phyloP scores from a whole-genome alignment of 2,329 filamentous ascomycete genomes.

The Aspergillus neotritici region DNA sequence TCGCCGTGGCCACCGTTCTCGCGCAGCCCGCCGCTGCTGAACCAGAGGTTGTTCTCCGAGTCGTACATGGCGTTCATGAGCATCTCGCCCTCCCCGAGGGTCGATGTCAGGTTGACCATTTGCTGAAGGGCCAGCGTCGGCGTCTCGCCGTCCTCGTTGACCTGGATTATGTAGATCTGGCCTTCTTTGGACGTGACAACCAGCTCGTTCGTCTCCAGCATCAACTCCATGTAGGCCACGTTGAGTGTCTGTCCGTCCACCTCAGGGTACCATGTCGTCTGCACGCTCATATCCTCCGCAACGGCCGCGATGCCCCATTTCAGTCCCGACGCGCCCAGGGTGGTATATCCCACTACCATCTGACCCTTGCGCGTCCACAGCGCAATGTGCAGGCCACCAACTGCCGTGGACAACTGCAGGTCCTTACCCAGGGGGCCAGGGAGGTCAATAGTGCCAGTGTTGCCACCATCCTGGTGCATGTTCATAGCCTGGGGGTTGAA shows the following conservation, averaged over 20 bases:
- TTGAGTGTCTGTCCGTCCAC: not conserved
- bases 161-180: constrained; percentile 1
- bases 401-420: not conserved
- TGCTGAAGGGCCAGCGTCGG: not conserved
- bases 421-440: not conserved
- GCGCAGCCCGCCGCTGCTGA: constrained; percentile 1
- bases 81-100: not conserved
- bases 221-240: constrained; percentile 1
- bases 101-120: not conserved
- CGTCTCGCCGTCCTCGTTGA: not conserved
- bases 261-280: not conserved
- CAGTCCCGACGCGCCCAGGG: not conserved
- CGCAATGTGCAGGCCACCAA: not conserved
- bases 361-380: not conserved
- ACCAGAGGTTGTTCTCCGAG: constrained; percentile 1
- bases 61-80: constrained; percentile 4
- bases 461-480: constrained; percentile 3
- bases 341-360: not conserved
- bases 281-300: not conserved
- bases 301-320: not conserved
- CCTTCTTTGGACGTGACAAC: not conserved
- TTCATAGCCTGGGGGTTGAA: not conserved
- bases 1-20: constrained; percentile 1
- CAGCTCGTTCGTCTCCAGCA: constrained; percentile 1
- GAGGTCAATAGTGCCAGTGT: not conserved